Evolutionary conservation across 2,329 filamentous ascomycete genomes (phyloP).

Genomic region (Huntiella decipiens): DNA sequence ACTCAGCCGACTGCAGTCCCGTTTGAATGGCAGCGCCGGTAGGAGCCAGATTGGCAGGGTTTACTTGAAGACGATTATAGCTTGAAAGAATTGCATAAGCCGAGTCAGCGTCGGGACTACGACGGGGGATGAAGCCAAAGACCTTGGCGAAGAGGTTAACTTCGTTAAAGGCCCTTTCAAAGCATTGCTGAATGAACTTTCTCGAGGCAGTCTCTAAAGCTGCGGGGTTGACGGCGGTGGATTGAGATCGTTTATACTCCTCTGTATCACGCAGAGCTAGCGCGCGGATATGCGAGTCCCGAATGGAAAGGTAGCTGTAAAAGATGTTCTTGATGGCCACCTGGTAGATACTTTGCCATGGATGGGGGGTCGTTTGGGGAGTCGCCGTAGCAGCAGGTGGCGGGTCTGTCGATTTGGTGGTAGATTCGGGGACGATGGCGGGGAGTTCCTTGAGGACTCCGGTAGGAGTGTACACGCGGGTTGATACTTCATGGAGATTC

Average conservation of each 20-base stretch:
- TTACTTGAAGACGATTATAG: constrained; percentile 31
- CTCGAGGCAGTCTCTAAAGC: constrained; percentile 35
- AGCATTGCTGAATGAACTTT: constrained; percentile 40
- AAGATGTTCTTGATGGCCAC: constrained; percentile 36
- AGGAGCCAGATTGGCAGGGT: constrained; percentile 34
- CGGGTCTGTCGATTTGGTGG: not conserved
- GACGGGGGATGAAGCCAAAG: constrained; percentile 36
- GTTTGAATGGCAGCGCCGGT: constrained; percentile 31
- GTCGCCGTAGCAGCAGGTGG: too few species aligned
- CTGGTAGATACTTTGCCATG: constrained; percentile 23
- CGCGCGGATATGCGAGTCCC: constrained; percentile 33
- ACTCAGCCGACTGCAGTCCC: constrained; percentile 26
- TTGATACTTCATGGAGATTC: constrained; percentile 34
- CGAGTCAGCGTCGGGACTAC: constrained; percentile 29
- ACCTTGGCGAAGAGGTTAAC: constrained; percentile 32
- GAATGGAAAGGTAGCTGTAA: constrained; percentile 30
- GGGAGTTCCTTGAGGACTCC: constrained; percentile 26
- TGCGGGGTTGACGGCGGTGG: constrained; percentile 27
- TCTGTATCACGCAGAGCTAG: constrained; percentile 35
- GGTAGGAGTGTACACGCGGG: constrained; percentile 31
- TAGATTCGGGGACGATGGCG: constrained; percentile 22
- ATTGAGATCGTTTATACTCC: constrained; percentile 22
- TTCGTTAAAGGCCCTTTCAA: constrained; percentile 38
- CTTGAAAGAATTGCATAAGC: constrained; percentile 31
- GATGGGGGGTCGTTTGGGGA: not conserved